A percentile compares a stretch with the other conserved stretches of the same genome.
Conservation (phyloP, 164 flowering plant species). For the Cinnamomum chago region DNA sequence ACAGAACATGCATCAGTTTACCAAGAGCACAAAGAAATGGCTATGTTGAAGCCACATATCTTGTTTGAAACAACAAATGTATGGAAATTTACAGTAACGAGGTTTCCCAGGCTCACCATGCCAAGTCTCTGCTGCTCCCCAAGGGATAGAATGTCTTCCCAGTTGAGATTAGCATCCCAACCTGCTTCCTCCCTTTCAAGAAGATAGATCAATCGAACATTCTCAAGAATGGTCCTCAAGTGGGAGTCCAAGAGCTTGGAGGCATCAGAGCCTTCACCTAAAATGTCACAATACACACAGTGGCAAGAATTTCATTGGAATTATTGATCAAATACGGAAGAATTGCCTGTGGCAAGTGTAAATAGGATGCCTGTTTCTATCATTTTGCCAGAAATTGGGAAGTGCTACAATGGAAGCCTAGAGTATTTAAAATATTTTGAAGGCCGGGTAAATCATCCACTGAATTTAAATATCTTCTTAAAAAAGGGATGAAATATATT, state of each 20-base stretch:
- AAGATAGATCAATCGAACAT: slow-evolving; percentile 78
- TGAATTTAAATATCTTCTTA: too few relatives aligned
- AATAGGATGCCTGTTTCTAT: not conserved
- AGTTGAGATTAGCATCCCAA: slow-evolving; percentile 76
- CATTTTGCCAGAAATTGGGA: not conserved
- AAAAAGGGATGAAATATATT: too few relatives aligned
- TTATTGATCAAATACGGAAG: not conserved
- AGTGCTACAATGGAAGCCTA: too few relatives aligned
- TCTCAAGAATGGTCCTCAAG: slow-evolving; percentile 66
- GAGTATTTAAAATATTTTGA: not conserved
- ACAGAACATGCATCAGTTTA: slow-evolving; percentile 4
- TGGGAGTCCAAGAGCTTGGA: slow-evolving; percentile 41
- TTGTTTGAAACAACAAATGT: not conserved
- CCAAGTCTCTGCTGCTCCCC: slow-evolving; percentile 99
- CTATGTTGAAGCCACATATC: not conserved
- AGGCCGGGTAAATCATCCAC: not conserved
- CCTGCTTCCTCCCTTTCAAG: slow-evolving; percentile 78
- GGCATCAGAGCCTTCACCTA: slow-evolving; percentile 39
- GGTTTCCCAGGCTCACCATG: slow-evolving; percentile 61
- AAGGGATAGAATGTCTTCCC: slow-evolving; percentile 95
- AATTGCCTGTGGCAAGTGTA: not conserved
- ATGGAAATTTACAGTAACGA: not conserved
- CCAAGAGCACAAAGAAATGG: not conserved
- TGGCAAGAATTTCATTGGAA: not conserved
- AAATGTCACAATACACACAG: not conserved